These are phyloP conservation scores for Thecaphora frezii DNA, from an alignment of 1,284 basidiomycete genomes.

Conservation along the genomic window DNA sequence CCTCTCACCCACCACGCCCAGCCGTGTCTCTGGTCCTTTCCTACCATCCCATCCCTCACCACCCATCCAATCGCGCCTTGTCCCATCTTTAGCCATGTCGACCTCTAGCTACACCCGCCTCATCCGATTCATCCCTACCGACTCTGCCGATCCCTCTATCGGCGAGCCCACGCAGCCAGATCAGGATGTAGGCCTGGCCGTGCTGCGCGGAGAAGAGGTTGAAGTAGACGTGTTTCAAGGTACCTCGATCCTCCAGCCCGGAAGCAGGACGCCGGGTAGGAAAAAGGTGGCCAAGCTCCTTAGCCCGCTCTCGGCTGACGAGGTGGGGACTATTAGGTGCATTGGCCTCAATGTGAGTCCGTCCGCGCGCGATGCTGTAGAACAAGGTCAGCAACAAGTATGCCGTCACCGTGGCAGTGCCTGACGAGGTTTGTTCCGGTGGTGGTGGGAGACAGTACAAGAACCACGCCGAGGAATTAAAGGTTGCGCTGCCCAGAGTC, in stretches of 20 bases:
- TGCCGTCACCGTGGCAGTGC: neutral
- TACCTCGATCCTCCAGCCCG: slow-evolving; percentile 66
- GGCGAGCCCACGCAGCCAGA: slow-evolving; percentile 73
- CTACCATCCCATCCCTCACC: no score
- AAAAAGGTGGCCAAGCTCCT: slow-evolving; percentile 73
- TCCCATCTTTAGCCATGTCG: no score
- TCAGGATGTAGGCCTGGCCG: slow-evolving; percentile 66
- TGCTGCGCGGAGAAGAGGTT: slow-evolving; percentile 64
- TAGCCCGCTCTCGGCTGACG: slow-evolving; percentile 67
- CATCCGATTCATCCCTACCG: slow-evolving; percentile 78
- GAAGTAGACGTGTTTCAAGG: slow-evolving; percentile 72
- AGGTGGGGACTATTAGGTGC: slow-evolving; percentile 69
- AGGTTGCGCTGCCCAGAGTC: slow-evolving; percentile 62
- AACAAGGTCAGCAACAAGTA: no score
- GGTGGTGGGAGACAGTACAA: slow-evolving; percentile 62
- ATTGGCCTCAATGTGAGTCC: slow-evolving; percentile 69
- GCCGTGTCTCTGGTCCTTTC: no score
- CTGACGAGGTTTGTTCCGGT: neutral
- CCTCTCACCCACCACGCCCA: no score
- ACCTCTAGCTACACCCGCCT: slow-evolving; percentile 68
- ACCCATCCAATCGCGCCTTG: no score
- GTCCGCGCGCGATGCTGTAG: neutral
- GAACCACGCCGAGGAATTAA: slow-evolving; percentile 69
- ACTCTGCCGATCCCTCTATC: slow-evolving; percentile 72
- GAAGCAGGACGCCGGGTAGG: slow-evolving; percentile 67